phyloP scores from a whole-genome alignment of 495 filamentous ascomycete species.

The Usnea hakonensis region DNA sequence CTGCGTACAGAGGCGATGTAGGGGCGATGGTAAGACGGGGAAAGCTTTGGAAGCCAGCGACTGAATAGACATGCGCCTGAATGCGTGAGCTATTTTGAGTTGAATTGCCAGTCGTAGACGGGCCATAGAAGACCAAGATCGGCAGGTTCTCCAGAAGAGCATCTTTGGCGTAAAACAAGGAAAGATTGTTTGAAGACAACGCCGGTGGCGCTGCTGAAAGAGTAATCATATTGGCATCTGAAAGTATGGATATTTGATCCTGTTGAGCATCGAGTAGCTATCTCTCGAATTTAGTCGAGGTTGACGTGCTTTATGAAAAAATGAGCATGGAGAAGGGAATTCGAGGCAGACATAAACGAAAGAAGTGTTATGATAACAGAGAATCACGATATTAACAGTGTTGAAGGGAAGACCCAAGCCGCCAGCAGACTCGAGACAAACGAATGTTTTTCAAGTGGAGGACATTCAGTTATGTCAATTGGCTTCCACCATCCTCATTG shows the following conservation, averaged over 20 bases:
- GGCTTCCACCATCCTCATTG: neutral
- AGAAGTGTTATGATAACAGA: neutral
- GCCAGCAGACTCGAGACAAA: conserved; percentile 11
- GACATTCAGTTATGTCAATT: neutral
- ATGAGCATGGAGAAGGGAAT: neutral
- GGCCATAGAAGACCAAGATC: conserved; percentile 77
- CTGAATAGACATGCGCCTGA: conserved; percentile 83
- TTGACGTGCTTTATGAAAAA: neutral
- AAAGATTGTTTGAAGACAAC: conserved; percentile 13
- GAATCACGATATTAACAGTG: conserved; percentile 10
- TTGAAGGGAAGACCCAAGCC: conserved; percentile 4
- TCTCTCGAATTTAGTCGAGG: neutral
- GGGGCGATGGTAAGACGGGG: conserved; percentile 86
- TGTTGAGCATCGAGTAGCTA: neutral
- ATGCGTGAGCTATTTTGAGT: conserved; percentile 84
- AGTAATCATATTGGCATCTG: conserved; percentile 13
- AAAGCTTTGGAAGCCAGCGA: conserved; percentile 80
- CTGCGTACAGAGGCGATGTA: conserved; percentile 87
- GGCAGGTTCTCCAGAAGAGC: conserved; percentile 29
- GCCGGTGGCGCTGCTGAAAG: conserved; percentile 16
- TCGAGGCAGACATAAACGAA: neutral
- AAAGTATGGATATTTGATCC: neutral
- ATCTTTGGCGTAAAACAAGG: conserved; percentile 22
- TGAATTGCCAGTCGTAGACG: conserved; percentile 73
- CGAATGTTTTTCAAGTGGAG: neutral